phyloP scores from a whole-genome alignment of 345 rosid genomes.

The Rhizophora apiculata region DNA sequence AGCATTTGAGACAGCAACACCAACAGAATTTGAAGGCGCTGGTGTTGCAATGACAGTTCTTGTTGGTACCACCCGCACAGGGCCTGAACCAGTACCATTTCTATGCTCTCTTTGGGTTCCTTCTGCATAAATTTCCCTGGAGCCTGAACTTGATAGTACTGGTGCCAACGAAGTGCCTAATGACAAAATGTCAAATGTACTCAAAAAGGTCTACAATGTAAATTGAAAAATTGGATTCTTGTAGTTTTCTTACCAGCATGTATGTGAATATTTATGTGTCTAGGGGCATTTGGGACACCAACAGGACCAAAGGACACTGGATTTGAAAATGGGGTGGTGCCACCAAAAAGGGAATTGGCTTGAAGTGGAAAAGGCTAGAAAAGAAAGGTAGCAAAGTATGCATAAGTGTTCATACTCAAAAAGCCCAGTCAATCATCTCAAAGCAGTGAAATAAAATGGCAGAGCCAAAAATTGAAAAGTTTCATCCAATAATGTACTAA shows the following conservation, averaged over 20 bases:
- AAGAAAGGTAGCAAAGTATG: conserved; percentile 4
- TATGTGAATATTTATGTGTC: conserved; percentile 88
- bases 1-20: conserved; percentile 28
- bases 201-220: not conserved
- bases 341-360: conserved; percentile 65
- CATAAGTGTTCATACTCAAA: not conserved
- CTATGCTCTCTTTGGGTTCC: conserved; percentile 51
- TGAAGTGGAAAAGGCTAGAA: conserved; percentile 92
- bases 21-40: conserved; percentile 42
- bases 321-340: conserved; percentile 49
- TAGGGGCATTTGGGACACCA: conserved; percentile 63
- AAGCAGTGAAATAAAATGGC: no score
- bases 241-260: conserved; percentile 70
- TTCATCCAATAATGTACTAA: no score
- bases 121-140: conserved; percentile 46
- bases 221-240: conserved; percentile 3
- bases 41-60: conserved; percentile 48
- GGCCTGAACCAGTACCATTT: conserved; percentile 32
- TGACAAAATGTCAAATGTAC: conserved; percentile 18
- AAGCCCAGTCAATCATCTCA: conserved; percentile 15
- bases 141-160: conserved; percentile 46
- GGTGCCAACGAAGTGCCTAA: conserved; percentile 58
- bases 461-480: no score
- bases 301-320: conserved; percentile 42
- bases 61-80: conserved; percentile 36